These are phyloP conservation scores for Salix purpurea DNA, from an alignment of 345 rosid genomes.

Conservation along the genomic window DNA sequence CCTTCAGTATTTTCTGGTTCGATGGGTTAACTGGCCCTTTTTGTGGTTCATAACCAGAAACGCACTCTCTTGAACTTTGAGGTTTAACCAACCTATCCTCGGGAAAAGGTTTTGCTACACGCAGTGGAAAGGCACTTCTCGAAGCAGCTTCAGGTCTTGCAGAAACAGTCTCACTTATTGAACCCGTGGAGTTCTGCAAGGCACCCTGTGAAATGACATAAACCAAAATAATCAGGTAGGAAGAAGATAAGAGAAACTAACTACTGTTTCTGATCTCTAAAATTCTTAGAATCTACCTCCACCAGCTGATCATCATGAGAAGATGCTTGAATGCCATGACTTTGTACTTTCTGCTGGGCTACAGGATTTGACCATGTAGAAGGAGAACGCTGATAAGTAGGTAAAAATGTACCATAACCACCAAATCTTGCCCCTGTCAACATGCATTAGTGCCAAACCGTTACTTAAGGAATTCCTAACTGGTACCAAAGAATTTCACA, in stretches of 20 bases:
- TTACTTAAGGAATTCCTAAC: conserved; percentile 5
- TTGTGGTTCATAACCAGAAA: background rate
- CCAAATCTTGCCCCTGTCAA: conserved; percentile 81
- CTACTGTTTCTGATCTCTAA: background rate
- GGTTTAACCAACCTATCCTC: conserved; percentile 26
- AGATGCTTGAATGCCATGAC: background rate
- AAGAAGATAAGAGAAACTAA: background rate
- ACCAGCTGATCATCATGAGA: conserved; percentile 7
- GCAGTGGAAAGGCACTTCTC: conserved; percentile 22
- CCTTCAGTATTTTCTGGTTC: conserved; percentile 53
- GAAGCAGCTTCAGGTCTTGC: conserved; percentile 40
- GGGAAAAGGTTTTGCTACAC: conserved; percentile 30
- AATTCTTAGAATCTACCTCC: conserved; percentile 42
- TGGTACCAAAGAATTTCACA: background rate
- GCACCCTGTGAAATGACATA: background rate
- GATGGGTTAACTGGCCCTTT: conserved; percentile 29
- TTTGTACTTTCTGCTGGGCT: conserved; percentile 16
- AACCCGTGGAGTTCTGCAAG: background rate
- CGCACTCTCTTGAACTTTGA: background rate
- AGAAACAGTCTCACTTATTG: conserved; percentile 13
- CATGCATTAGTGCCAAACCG: background rate
- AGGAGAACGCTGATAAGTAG: conserved; percentile 67
- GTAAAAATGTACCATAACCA: conserved; percentile 89
- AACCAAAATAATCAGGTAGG: background rate
- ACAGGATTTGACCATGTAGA: background rate